Evolutionary conservation across 2,329 filamentous ascomycete species (phyloP).

Genomic region (Penicillium oxalicum): DNA sequence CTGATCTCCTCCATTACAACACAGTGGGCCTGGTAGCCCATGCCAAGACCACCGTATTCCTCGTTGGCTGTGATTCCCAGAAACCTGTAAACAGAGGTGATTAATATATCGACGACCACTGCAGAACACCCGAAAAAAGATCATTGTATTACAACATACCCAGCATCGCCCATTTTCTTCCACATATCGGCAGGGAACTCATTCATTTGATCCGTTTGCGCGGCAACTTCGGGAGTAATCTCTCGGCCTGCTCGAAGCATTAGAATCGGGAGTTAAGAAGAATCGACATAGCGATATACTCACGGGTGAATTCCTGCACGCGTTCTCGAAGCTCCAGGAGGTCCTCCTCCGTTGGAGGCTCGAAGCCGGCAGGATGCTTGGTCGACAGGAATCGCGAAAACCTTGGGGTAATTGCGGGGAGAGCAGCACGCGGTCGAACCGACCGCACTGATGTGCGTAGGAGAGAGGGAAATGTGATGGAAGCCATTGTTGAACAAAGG

Average conservation of each 20-base stretch:
- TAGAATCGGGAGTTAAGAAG: background rate
- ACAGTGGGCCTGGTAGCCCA: slow-evolving; percentile 97
- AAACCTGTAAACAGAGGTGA: slow-evolving; percentile 48
- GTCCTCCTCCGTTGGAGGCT: slow-evolving; percentile 63
- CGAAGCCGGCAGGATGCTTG: slow-evolving; percentile 62
- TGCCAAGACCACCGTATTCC: slow-evolving; percentile 77
- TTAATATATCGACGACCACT: background rate
- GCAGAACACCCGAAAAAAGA: no score
- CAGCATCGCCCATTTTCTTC: slow-evolving; percentile 86
- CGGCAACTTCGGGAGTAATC: slow-evolving; percentile 75
- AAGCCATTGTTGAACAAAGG: slow-evolving; percentile 25
- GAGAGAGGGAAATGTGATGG: slow-evolving; percentile 27
- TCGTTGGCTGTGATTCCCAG: slow-evolving; percentile 91
- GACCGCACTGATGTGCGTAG: slow-evolving; percentile 30
- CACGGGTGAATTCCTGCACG: slow-evolving; percentile 76
- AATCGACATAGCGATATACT: slow-evolving; percentile 7
- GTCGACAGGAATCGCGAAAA: slow-evolving; percentile 51
- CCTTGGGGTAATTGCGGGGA: slow-evolving; percentile 26
- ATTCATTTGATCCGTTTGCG: slow-evolving; percentile 77
- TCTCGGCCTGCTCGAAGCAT: slow-evolving; percentile 56
- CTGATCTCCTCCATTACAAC: slow-evolving; percentile 93
- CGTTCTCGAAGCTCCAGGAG: slow-evolving; percentile 74
- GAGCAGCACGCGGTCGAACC: slow-evolving; percentile 20
- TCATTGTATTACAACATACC: slow-evolving; percentile 30
- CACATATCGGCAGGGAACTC: slow-evolving; percentile 88